Conservation (phyloP, 179 eudicot genomes). For the Corrigiola litoralis region DNA sequence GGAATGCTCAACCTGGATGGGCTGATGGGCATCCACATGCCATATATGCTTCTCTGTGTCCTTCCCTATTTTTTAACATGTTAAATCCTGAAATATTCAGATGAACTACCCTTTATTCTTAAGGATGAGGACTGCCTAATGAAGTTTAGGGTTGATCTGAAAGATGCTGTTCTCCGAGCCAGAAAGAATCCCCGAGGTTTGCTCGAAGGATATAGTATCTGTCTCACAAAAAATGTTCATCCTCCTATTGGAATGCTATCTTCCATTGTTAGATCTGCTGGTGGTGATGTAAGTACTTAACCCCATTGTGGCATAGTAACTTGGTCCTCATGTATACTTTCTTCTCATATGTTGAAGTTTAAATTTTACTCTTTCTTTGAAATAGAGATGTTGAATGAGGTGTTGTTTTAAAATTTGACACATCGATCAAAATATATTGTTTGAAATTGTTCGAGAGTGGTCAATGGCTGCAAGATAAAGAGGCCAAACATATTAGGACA, state of each 20-base stretch:
- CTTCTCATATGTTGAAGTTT: neutral
- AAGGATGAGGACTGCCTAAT: constrained; percentile 54
- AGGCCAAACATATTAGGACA: no score
- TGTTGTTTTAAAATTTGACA: neutral
- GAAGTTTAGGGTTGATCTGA: constrained; percentile 57
- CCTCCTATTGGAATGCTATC: constrained; percentile 54
- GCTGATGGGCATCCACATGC: neutral
- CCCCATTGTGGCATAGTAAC: no score
- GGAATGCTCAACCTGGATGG: no score
- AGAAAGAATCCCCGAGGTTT: constrained; percentile 46
- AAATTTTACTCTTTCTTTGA: neutral
- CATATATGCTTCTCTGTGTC: neutral
- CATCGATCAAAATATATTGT: no score
- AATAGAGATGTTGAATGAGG: neutral
- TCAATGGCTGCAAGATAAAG: no score
- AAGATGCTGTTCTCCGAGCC: constrained; percentile 65
- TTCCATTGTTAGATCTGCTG: constrained; percentile 65
- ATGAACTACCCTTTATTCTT: constrained; percentile 67
- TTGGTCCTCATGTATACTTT: no score
- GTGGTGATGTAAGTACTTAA: constrained; percentile 66
- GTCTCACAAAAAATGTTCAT: constrained; percentile 55
- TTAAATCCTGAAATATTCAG: constrained; percentile 31
- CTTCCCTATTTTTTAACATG: neutral
- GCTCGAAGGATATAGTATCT: constrained; percentile 57
- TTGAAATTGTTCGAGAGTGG: no score